Evolutionary conservation across 2,329 filamentous ascomycete genomes (phyloP), one percentile per base, ranked within the genome.

Genomic region (Colletotrichum sp.): DNA sequence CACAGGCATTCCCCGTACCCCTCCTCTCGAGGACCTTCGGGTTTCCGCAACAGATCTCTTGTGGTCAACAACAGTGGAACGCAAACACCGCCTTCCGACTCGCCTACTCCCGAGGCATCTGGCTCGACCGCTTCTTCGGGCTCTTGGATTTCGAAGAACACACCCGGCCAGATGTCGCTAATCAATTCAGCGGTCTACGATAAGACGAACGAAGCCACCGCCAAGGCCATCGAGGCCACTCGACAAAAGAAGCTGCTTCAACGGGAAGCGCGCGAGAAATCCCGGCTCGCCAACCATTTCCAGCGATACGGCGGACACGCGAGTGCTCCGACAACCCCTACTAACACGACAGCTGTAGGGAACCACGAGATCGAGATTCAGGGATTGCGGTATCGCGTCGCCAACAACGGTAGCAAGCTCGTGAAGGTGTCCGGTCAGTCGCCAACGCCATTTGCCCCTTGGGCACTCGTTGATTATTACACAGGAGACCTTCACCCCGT

Each of bases 141-240:
- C 28, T 84, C 91, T 5, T 96, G 94, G 92, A 90, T 97, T 57
- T 91, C 92, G 8, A 94, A 93, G 82, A 76, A 63, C 9, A 93
- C 89, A 66, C 94, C 95, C 82, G 93, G 94, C 66, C 94, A 96
- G 82, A 91, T 95, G 82, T 95, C 98, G 83, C 87, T 98, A 55
- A 97, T 98, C 84, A 98, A 96, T 82, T 91, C 93, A 24, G 91
- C 92, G 18, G 91, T 96, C 2, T 97, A 94, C 82, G 93, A 96
- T 78, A 94, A 95, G 82, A 93, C 95, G 76, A 89, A 90, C 13
- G 91, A 95, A 81, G 90, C 90, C 34, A 91, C 94, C 60, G 87
- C 91, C 12, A 93, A 92, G 81, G 94, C 94, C 13, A 94, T 96
- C 59, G 94, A 95, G 78, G 91, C 94, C 80, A 94, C 92, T 3